Percentiles rank a stretch among this genome's conserved stretches.
phyloP scores from a whole-genome alignment of 2,329 filamentous ascomycete species.

The Lithohypha guttulata region DNA sequence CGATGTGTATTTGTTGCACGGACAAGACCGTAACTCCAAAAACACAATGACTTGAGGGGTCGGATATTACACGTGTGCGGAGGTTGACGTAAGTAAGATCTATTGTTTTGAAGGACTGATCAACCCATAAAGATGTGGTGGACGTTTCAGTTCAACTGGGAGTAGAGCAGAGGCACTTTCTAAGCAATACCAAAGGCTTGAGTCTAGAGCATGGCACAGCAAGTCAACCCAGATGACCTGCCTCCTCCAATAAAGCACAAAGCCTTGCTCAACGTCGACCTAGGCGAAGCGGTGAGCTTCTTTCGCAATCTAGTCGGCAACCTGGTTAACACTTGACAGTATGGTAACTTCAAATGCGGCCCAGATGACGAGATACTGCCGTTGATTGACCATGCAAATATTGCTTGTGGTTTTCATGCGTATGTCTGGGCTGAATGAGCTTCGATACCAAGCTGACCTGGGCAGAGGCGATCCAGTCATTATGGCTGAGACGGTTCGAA shows the following conservation, averaged over 20 bases:
- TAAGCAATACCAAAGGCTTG: too few relatives aligned
- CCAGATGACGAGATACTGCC: constrained; percentile 52
- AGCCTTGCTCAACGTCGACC: constrained; percentile 40
- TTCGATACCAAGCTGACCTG: not conserved
- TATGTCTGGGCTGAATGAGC: constrained; percentile 12
- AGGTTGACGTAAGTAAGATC: too few relatives aligned
- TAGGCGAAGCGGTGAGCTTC: constrained; percentile 33
- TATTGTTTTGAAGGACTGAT: too few relatives aligned
- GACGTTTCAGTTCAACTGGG: too few relatives aligned
- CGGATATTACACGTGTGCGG: too few relatives aligned
- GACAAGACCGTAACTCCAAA: too few relatives aligned
- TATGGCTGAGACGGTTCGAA: constrained; percentile 49
- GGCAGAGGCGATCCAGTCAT: constrained; percentile 47
- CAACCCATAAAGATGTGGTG: too few relatives aligned
- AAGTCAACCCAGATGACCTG: constrained; percentile 1
- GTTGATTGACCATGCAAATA: constrained; percentile 51
- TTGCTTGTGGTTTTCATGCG: constrained; percentile 51
- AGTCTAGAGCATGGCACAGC: constrained; percentile 18
- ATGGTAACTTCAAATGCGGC: constrained; percentile 39
- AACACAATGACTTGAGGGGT: too few relatives aligned
- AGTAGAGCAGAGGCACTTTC: too few relatives aligned
- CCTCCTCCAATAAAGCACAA: constrained; percentile 38
- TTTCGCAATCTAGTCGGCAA: not conserved
- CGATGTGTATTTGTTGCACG: too few relatives aligned
- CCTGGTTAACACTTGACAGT: constrained; percentile 21